These are phyloP conservation scores for Talinum fruticosum DNA, from an alignment of 148 eudicot species.

Conservation along the genomic window DNA sequence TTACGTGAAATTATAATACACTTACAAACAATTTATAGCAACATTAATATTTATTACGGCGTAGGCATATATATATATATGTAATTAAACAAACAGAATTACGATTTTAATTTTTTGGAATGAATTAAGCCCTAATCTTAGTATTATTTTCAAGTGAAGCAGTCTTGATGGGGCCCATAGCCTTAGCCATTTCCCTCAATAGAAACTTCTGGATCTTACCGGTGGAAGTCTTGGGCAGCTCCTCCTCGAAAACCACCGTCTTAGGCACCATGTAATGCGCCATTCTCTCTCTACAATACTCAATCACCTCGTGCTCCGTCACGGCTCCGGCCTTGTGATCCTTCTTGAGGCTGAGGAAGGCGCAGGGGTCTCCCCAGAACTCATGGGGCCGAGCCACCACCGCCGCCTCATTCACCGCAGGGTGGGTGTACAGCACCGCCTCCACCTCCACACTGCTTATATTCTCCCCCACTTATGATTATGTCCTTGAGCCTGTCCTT, in stretches of 20 bases:
- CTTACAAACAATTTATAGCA: no score
- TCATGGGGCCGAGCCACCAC: slow-evolving; percentile 40
- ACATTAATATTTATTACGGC: no score
- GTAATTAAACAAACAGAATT: no score
- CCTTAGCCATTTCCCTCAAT: slow-evolving; percentile 46
- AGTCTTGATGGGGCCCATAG: slow-evolving; percentile 26
- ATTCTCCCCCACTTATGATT: slow-evolving; percentile 47
- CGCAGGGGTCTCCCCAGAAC: slow-evolving; percentile 46
- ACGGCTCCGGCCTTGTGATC: background rate
- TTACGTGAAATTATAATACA: no score
- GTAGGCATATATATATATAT: no score
- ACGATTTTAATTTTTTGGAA: no score
- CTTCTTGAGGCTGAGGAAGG: slow-evolving; percentile 44
- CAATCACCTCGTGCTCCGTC: slow-evolving; percentile 39
- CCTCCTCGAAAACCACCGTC: slow-evolving; percentile 50
- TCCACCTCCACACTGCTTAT: slow-evolving; percentile 38
- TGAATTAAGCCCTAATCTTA: background rate
- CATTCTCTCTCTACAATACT: slow-evolving; percentile 49
- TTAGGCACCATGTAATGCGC: slow-evolving; percentile 62
- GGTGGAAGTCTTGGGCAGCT: slow-evolving; percentile 64
- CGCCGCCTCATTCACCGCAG: slow-evolving; percentile 35
- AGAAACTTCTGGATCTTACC: slow-evolving; percentile 61
- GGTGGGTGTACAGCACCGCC: slow-evolving; percentile 33
- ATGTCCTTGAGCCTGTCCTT: slow-evolving; percentile 63
- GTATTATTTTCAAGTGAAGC: background rate